Evolutionary conservation across 352 stramenopile genomes (phyloP), one percentile per base, ranked within the genome.

Genomic region (Phytophthora cactorum): DNA sequence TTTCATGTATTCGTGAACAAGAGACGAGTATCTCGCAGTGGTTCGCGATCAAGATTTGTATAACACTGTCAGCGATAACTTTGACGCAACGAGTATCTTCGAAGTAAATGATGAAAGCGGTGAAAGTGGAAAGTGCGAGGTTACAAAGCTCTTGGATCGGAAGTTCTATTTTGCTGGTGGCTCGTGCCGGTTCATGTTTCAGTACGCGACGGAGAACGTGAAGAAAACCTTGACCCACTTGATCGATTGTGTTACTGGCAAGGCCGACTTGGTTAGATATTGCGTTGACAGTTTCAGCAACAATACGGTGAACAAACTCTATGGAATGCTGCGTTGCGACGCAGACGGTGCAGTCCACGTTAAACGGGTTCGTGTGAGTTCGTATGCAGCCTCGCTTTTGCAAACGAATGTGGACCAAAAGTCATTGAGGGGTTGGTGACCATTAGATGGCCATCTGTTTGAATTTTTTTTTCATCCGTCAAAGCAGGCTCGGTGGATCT

Each of bases 161-260:
- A 77, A 77, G 43, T 60, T 77, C 36, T 77, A 69, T 50, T 77
- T 69, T 56, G 63, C 63, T 47, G 68, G 63, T 34, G 63, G 59
- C 2, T 68, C 59, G 17, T 73, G 64, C 43, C 53, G 58, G 12
- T 72, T 73, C 53, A 72, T 75, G 62, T 72, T 71, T 49, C 45
- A 67, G 39, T 68, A 41, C 46, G 14, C 55, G 5, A 66, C 61
- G n/a, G 3, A 46, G 0, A 22, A 34, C 51, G 57, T 72, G 46
- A 63, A 50, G 25, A 10, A 10, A 22, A 29, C 9, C 34, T 39
- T 39, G 34, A 39, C 9, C 9, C 34, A 39, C 8, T 8, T 11
- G 25, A 12, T 69, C 22, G 1, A 27, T 2, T 59, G 28, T 41
- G 44, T 34, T 28, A 0, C 2, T 15, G 32, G 14, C 27, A 68